Evolutionary conservation across 2,329 filamentous ascomycete genomes (phyloP).

Genomic region (Hymenotorrendiella dingleyae): DNA sequence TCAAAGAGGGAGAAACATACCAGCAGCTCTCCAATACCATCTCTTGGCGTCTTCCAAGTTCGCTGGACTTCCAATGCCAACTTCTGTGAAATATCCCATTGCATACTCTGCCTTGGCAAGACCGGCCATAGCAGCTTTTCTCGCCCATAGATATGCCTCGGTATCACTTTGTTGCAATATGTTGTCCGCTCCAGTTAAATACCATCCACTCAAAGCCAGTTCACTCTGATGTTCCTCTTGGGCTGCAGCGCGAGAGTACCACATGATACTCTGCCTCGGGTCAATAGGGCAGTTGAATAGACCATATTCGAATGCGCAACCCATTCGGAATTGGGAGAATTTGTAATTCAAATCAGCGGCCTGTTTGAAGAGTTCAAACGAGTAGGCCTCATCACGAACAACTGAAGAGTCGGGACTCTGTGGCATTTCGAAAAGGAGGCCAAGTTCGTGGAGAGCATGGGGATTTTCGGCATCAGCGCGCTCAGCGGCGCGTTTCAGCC

Average conservation of each 20-base stretch:
- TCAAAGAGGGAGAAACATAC: slow-evolving; percentile 51
- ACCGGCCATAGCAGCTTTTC: slow-evolving; percentile 84
- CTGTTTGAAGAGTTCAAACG: slow-evolving; percentile 74
- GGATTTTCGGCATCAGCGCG: slow-evolving; percentile 84
- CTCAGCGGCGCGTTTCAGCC: slow-evolving; percentile 91
- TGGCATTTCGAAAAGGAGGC: slow-evolving; percentile 52
- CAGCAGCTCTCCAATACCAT: slow-evolving; percentile 96
- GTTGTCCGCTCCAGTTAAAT: slow-evolving; percentile 82
- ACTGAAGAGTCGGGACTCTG: slow-evolving; percentile 58
- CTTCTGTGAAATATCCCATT: slow-evolving; percentile 96
- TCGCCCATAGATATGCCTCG: slow-evolving; percentile 94
- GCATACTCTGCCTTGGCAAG: slow-evolving; percentile 94
- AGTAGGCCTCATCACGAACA: slow-evolving; percentile 75
- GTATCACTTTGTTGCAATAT: slow-evolving; percentile 89
- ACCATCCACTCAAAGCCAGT: slow-evolving; percentile 82
- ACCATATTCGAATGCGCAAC: slow-evolving; percentile 85
- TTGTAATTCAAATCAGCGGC: slow-evolving; percentile 90
- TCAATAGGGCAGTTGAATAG: slow-evolving; percentile 77
- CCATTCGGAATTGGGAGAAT: slow-evolving; percentile 86
- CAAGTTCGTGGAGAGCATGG: slow-evolving; percentile 88
- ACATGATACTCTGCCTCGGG: slow-evolving; percentile 77
- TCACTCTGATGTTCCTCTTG: slow-evolving; percentile 95
- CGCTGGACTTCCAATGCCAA: slow-evolving; percentile 80
- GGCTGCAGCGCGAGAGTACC: slow-evolving; percentile 86
- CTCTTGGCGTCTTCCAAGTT: slow-evolving; percentile 93